These are phyloP conservation scores for Gnomoniopsis smithogilvyi DNA, from an alignment of 2,329 filamentous ascomycete genomes.

Conservation along the genomic window DNA sequence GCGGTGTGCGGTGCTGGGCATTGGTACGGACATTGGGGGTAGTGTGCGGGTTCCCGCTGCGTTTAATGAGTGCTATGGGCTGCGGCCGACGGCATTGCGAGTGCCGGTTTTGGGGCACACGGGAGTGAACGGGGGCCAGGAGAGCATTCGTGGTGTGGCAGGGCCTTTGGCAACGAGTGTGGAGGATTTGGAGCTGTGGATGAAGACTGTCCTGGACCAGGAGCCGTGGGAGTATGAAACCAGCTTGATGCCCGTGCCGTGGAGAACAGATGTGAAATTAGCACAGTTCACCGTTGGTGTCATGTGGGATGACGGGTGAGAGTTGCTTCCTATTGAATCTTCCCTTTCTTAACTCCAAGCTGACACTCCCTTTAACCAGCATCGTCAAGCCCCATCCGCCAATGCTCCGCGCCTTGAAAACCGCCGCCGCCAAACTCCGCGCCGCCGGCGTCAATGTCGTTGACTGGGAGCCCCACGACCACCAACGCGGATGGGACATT, in stretches of 20 bases:
- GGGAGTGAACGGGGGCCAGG: background rate
- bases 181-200: constrained; percentile 11
- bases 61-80: constrained; percentile 15
- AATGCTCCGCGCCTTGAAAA: constrained; percentile 4
- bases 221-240: constrained; percentile 11
- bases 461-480: constrained; percentile 17
- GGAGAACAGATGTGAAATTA: background rate
- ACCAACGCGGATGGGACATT: constrained; percentile 14
- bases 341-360: background rate
- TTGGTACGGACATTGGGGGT: constrained; percentile 13
- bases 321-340: background rate
- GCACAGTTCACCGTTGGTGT: constrained; percentile 11
- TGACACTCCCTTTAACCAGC: background rate
- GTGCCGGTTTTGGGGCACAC: background rate
- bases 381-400: constrained; percentile 18
- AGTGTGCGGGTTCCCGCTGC: constrained; percentile 16
- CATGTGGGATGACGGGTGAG: constrained; percentile 16
- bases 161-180: constrained; percentile 16
- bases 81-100: constrained; percentile 14
- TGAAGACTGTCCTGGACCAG: constrained; percentile 10
- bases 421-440: constrained; percentile 9
- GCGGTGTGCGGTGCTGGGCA: constrained; percentile 34
- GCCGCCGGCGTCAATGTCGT: constrained; percentile 14
- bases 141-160: constrained; percentile 3
- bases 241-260: constrained; percentile 5